These are phyloP conservation scores for Tephrocybe sp. DNA, from an alignment of 768 basidiomycete species.

Conservation along the genomic window DNA sequence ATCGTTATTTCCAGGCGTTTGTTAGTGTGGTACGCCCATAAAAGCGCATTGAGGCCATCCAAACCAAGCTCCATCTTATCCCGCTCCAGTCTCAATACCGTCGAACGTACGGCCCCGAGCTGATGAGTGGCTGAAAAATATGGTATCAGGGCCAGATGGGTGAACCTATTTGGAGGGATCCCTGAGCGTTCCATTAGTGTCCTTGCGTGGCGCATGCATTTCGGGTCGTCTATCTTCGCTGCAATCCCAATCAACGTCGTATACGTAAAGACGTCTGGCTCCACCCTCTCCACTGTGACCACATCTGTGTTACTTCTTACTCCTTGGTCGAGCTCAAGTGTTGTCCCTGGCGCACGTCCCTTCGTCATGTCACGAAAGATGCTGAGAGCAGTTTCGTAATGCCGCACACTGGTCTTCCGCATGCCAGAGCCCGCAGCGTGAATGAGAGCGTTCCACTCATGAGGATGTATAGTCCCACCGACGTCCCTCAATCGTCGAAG, in stretches of 20 bases:
- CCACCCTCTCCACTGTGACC: slow-evolving; percentile 19
- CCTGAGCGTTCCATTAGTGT: slow-evolving; percentile 54
- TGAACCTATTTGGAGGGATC: slow-evolving; percentile 57
- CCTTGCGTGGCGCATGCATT: slow-evolving; percentile 50
- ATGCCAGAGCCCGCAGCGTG: slow-evolving; percentile 66
- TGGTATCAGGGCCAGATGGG: slow-evolving; percentile 58
- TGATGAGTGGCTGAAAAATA: slow-evolving; percentile 51
- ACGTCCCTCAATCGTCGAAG: slow-evolving; percentile 53
- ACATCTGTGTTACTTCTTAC: slow-evolving; percentile 14
- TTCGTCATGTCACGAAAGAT: slow-evolving; percentile 62
- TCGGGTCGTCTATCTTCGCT: slow-evolving; percentile 42
- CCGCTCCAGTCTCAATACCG: slow-evolving; percentile 50
- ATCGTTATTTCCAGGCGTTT: slow-evolving; percentile 54
- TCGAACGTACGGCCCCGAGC: slow-evolving; percentile 54
- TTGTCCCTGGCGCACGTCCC: slow-evolving; percentile 41
- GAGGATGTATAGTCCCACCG: slow-evolving; percentile 55
- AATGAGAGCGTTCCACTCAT: slow-evolving; percentile 79
- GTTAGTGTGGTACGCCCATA: slow-evolving; percentile 66
- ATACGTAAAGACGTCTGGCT: slow-evolving; percentile 70
- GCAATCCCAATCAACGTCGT: slow-evolving; percentile 69
- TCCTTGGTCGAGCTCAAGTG: slow-evolving; percentile 18
- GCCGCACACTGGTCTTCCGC: slow-evolving; percentile 54
- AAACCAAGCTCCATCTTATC: slow-evolving; percentile 53
- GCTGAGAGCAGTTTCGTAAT: slow-evolving; percentile 60
- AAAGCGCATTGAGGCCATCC: slow-evolving; percentile 67